Evolutionary conservation across 1,284 basidiomycete species (phyloP), one percentile per base, ranked within the genome.

Genomic region (Pseudozyma sp.): DNA sequence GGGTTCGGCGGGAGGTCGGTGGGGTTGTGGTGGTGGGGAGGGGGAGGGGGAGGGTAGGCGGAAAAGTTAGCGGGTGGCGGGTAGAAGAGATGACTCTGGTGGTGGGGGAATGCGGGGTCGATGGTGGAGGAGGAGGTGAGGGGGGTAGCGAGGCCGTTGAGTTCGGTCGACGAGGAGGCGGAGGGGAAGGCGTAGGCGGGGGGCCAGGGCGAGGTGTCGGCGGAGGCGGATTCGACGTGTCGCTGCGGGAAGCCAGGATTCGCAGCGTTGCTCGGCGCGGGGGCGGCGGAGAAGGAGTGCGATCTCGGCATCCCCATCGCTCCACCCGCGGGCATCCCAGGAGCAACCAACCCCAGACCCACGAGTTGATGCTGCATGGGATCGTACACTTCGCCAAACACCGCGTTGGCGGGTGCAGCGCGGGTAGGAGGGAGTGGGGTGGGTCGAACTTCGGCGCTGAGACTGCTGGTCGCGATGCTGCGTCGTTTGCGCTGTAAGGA

Each of bases 111-210:
- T 4, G 35, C 42, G 1, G 51, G 44, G 24, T 69, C 61, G 46
- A 69, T 39, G 0, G 50, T 17, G 8, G 56, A 17, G 4, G 34
- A 42, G 17, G 55, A 56, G 13, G 68, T 65, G 7, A 70, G 45
- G 5, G 68, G 62, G 3, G 68, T 65, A 14, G 54, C 50, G 6
- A 70, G 37, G 30, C 68, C 68, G 50, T 70, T 46, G 3, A 61
- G 47, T 40, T 70, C 52, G 33, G 66, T 31, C 7, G 59, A 37
- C n/a, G 59, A 51, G 17, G 13, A 19, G 45, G 33, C 49, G 2
- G 39, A 31, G 7, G 34, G 11, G 17, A 44, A 44, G 7, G 5
- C 19, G 42, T 17, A 19, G 2, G 50, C 7, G 29, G 44, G 43
- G 0, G 57, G 67, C 55, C 53, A 69, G 7, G 61, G 61, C 0